Evolutionary conservation across 345 rosid genomes (phyloP), one percentile per base, ranked within the genome.

Genomic region (Pugionium cornutum): DNA sequence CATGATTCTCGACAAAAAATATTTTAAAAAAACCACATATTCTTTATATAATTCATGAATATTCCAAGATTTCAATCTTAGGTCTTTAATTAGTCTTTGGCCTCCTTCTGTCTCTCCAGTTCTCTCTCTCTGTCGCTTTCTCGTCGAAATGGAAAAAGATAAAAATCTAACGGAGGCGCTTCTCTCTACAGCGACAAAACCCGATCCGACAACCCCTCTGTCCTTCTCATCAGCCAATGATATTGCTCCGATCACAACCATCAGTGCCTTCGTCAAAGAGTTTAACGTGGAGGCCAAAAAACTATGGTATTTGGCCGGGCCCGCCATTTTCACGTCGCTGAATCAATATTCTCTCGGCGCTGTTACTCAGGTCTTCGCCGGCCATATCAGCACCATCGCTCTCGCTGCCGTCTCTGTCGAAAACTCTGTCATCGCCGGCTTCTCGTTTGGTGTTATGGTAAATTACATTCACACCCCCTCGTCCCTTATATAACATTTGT

Each of bases 331-430:
- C 86, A 92, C 98, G 53, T 72, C 88, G 47, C 0, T 88, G n/a
- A 81, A 77, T 64, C 88, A 86, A 57, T 92, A 92, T 78, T 88
- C 97, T n/a, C 96, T 92, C 10, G 98, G 98, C 6, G 97, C 97
- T 54, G 8, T 83, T 69, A 86, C 94, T 63, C 97, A 84, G 55
- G 81, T 85, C 67, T 84, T 86, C 47, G 64, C 96, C 51, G 96
- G 97, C 33, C 98, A 88, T 4, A 79, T 89, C 36, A 74, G 94
- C 66, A 85, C 89, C 56, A 67, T 88, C 9, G 82, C 78, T 53
- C 94, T 89, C 9, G 97, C 94, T 2, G 97, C 92, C 41, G 84
- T 89, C 76, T 86, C 98, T 58, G 62, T 92, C 1, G 97, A 87
- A 69, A 89, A 89, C 76, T 83, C 97, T 2, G 91, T 92, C 81